A percentile compares a stretch with the other conserved stretches of the same genome.
These are phyloP conservation scores for Melocanna baccifera DNA, from an alignment of 176 grass and related monocot genomes.

Conservation along the genomic window DNA sequence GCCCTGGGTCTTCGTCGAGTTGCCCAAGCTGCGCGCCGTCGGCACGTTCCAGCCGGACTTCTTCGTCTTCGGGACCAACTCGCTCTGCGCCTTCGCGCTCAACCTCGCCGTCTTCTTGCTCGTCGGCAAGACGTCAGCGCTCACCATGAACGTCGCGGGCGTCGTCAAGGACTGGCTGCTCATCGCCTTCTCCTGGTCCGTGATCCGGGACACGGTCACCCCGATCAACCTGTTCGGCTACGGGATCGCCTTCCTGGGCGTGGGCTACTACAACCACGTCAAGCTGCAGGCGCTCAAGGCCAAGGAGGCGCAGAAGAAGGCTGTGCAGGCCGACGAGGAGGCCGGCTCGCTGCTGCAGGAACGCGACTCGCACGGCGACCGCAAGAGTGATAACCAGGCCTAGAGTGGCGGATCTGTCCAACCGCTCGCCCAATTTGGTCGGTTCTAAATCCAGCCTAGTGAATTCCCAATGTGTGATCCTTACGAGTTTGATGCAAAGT, in stretches of 20 bases:
- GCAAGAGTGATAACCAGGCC: conserved; percentile 68
- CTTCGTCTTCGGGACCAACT: conserved; percentile 81
- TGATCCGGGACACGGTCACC: conserved; percentile 84
- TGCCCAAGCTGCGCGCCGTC: conserved; percentile 56
- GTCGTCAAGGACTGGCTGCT: conserved; percentile 98
- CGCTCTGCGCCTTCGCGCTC: conserved; percentile 85
- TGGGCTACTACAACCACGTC: conserved; percentile 88
- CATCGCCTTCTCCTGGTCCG: conserved; percentile 95
- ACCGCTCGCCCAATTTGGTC: background rate
- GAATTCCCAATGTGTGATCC: background rate
- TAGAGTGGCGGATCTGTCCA: conserved; percentile 15
- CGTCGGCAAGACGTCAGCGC: conserved; percentile 91
- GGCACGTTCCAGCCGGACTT: conserved; percentile 69
- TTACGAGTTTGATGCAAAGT: background rate
- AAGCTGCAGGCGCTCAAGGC: conserved; percentile 86
- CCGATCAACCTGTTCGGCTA: conserved; percentile 87
- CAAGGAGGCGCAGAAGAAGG: conserved; percentile 84
- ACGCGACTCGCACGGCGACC: conserved; percentile 40
- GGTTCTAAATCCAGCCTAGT: background rate
- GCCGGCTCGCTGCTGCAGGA: conserved; percentile 64
- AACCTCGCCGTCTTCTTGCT: conserved; percentile 93
- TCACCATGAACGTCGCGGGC: conserved; percentile 96
- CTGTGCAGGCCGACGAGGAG: conserved; percentile 53
- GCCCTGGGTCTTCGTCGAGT: conserved; percentile 77
- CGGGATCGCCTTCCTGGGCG: conserved; percentile 80